phyloP scores from a whole-genome alignment of 139 green algal species.

The Astrephomene gubernaculifera region DNA sequence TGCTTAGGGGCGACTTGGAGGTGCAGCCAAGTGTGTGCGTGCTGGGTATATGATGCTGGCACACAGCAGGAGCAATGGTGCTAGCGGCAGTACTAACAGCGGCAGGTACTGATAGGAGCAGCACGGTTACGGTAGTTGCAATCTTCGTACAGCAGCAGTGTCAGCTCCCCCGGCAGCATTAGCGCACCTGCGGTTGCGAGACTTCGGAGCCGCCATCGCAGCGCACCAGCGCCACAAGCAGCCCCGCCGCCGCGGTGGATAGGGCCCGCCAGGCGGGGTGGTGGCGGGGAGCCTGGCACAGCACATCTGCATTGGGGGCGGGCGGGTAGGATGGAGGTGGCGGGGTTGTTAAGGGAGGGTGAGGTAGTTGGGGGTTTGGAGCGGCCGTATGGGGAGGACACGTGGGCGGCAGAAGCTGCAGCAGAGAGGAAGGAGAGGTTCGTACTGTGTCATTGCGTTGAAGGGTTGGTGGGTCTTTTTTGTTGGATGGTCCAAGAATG shows the following conservation, averaged over 20 bases:
- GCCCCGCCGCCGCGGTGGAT: slow-evolving; percentile 10
- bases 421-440: not conserved
- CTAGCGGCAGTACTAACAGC: no score
- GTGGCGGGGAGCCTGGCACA: slow-evolving; percentile 26
- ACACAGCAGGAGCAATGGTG: no score
- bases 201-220: slow-evolving; percentile 16
- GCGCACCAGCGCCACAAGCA: slow-evolving; percentile 33
- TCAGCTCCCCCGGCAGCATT: no score
- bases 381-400: not conserved
- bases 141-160: no score
- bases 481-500: no score
- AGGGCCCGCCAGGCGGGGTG: slow-evolving; percentile 22
- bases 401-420: not conserved
- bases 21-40: no score
- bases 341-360: not conserved
- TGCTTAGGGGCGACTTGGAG: no score
- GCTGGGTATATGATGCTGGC: no score
- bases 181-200: slow-evolving; percentile 20
- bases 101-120: no score
- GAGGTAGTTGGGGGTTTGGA: not conserved
- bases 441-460: no score
- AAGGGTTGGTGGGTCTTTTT: no score
- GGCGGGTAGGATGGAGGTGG: not conserved
- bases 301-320: not conserved
- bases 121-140: no score